Percentiles rank a stretch among this genome's conserved stretches.
phyloP scores from a whole-genome alignment of 192 early-diverging fungal species.

The Linnemannia schmuckeri region DNA sequence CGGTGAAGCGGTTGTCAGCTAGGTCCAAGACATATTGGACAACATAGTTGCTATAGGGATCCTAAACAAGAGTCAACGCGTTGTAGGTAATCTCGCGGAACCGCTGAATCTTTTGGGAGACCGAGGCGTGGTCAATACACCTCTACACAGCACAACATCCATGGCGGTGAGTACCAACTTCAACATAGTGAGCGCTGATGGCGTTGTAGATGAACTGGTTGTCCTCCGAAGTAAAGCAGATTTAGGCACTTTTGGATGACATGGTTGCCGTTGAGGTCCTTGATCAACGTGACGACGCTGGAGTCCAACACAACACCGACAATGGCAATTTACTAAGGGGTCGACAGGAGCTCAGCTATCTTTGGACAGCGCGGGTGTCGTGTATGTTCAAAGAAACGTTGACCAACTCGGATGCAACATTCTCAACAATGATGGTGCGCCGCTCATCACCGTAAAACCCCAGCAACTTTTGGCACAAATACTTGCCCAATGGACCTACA shows the following conservation, averaged over 20 bases:
- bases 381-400: constrained; percentile 91
- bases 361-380: constrained; percentile 92
- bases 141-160: constrained; percentile 93
- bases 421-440: constrained; percentile 78
- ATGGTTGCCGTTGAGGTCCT: constrained; percentile 94
- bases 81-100: constrained; percentile 81
- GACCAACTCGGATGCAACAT: constrained; percentile 79
- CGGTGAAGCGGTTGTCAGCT: constrained; percentile 72
- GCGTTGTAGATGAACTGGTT: constrained; percentile 93
- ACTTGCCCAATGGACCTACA: constrained; percentile 92
- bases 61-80: constrained; percentile 84
- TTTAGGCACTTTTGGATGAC: constrained; percentile 93
- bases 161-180: constrained; percentile 91
- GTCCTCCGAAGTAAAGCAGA: constrained; percentile 75
- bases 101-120: constrained; percentile 79
- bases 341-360: constrained; percentile 84
- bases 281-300: constrained; percentile 85
- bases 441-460: constrained; percentile 85
- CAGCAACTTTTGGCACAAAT: constrained; percentile 89
- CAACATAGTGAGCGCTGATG: constrained; percentile 81
- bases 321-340: constrained; percentile 73
- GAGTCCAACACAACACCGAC: constrained; percentile 76
- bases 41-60: constrained; percentile 94
- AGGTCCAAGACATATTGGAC: constrained; percentile 93
- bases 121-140: constrained; percentile 87